These are phyloP conservation scores for Lentinus brumalis DNA, from an alignment of 768 basidiomycete genomes.

Conservation along the genomic window DNA sequence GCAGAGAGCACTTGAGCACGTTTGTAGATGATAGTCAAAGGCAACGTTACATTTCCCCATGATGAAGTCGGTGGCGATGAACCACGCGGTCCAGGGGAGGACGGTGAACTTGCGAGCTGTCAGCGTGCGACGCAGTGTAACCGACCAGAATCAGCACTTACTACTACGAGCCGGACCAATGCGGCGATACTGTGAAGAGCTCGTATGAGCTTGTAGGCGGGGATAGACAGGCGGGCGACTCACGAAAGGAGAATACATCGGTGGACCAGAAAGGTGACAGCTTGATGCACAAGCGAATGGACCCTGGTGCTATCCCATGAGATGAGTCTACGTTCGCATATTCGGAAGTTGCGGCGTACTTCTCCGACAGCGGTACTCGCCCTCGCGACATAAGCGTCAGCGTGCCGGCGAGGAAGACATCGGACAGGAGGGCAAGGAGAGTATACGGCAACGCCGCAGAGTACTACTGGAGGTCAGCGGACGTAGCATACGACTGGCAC, in stretches of 20 bases:
- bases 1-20: neutral
- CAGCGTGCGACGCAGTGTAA: neutral
- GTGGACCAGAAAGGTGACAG: conserved; percentile 12
- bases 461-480: conserved; percentile 3
- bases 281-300: conserved; percentile 1
- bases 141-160: neutral
- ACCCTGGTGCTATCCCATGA: neutral
- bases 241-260: conserved; percentile 15
- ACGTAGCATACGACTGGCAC: neutral
- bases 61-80: conserved; percentile 18
- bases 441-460: conserved; percentile 16
- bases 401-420: conserved; percentile 17
- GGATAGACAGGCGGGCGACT: neutral
- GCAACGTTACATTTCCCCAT: conserved; percentile 17
- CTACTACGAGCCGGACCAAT: conserved; percentile 8
- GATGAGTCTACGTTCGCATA: too few species aligned
- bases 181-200: conserved; percentile 2
- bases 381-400: conserved; percentile 15
- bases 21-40: fast-evolving
- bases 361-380: conserved; percentile 4
- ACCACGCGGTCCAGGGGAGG: conserved; percentile 20
- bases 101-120: conserved; percentile 5
- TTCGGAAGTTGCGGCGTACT: neutral
- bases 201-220: neutral
- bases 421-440: conserved; percentile 17